A percentile compares a stretch with the other conserved stretches of the same genome.
Conservation (phyloP, 345 rosid genomes). For the Noccaea bulbosa region DNA sequence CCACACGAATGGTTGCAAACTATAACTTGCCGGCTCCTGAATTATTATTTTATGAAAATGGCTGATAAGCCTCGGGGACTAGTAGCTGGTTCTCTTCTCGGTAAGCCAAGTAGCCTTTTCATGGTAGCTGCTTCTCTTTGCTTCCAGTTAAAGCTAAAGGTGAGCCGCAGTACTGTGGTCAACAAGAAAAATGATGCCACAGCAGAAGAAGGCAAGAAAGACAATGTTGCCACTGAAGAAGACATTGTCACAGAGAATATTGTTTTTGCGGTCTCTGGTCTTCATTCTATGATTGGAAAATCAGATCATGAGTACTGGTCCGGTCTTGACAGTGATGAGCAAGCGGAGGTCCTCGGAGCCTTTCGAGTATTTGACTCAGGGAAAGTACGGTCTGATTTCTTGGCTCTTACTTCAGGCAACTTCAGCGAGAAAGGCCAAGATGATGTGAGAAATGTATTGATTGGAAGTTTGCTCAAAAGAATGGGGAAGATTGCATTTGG, state of each 20-base stretch:
- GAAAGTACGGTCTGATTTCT: constrained; percentile 54
- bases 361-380: constrained; percentile 63
- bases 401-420: constrained; percentile 50
- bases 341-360: constrained; percentile 57
- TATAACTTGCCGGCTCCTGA: constrained; percentile 65
- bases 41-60: constrained; percentile 51
- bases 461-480: constrained; percentile 59
- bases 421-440: constrained; percentile 12
- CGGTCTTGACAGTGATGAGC: constrained; percentile 57
- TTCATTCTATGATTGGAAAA: constrained; percentile 56
- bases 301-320: constrained; percentile 54
- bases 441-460: constrained; percentile 43
- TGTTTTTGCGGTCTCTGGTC: constrained; percentile 51
- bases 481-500: constrained; percentile 77
- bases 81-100: constrained; percentile 47
- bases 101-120: constrained; percentile 66
- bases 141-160: constrained; percentile 55
- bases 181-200: neutral
- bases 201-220: neutral
- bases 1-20: constrained; percentile 73
- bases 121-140: constrained; percentile 68
- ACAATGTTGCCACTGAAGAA: neutral
- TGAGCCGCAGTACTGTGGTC: neutral
- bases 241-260: constrained; percentile 41
- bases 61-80: constrained; percentile 31